Conservation (phyloP, 1,139 yeast species). For the Hemisphaericaspora lyxosophila region DNA sequence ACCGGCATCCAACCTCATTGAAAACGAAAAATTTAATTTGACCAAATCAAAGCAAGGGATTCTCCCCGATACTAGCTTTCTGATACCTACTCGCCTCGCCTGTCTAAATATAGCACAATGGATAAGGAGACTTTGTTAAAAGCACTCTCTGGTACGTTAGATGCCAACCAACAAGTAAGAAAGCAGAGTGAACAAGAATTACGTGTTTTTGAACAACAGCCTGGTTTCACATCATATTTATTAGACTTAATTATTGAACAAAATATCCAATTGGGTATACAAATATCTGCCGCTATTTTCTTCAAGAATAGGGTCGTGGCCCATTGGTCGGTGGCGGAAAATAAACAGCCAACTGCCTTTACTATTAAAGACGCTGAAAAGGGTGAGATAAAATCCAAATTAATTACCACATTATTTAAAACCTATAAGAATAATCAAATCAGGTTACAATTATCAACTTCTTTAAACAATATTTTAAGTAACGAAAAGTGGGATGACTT, state of each 20-base stretch:
- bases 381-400: conserved; percentile 47
- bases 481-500: conserved; percentile 50
- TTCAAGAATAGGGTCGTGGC: conserved; percentile 62
- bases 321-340: conserved; percentile 55
- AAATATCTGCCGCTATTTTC: conserved; percentile 64
- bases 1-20: no score
- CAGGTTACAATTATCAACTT: conserved; percentile 42
- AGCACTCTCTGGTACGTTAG: conserved; percentile 46
- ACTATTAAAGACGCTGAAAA: conserved; percentile 51
- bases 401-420: conserved; percentile 46
- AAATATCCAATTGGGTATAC: conserved; percentile 46
- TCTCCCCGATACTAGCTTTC: no score
- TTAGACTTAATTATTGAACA: conserved; percentile 53
- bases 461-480: conserved; percentile 43
- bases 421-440: conserved; percentile 35
- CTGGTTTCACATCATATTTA: conserved; percentile 60
- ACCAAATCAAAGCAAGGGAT: background rate
- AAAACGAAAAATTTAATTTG: no score
- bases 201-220: conserved; percentile 41
- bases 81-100: no score
- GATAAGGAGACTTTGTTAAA: conserved; percentile 42
- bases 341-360: conserved; percentile 25
- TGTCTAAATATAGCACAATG: no score
- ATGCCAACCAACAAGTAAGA: conserved; percentile 39
- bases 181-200: conserved; percentile 44